Evolutionary conservation across 495 filamentous ascomycete genomes (phyloP), one percentile per base, ranked within the genome.

Genomic region (Opeltia flavorubescens): DNA sequence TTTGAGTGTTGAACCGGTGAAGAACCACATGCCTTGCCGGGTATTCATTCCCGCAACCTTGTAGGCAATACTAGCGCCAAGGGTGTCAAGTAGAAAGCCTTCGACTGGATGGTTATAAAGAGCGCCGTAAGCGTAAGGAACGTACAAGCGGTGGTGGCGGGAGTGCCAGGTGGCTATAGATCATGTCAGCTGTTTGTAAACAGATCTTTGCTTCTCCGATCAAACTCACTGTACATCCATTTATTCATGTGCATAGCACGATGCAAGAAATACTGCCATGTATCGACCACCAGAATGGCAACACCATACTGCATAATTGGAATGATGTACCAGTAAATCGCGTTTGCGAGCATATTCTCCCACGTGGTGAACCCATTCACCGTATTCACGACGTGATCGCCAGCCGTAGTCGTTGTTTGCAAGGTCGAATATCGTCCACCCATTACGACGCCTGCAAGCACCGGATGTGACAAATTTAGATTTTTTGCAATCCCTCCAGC

Each of bases 261-360:
- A 64, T 91, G 85, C 57, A 80, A 67, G 60, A 88, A 87, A 64
- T 91, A 91, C 57, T 91, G 83, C 85, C 85, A 91, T 33, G 83
- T 84, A 61, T 91, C 85, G 43, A 89, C 66, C 48, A 80, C 56
- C 53, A 71, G 58, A 54, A 83, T 71, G 26, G 76, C 85, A 15
- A 83, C 13, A 44, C 65, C 66, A 53, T 86, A 68, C 60, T 88
- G 82, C 30, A 80, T 26, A 11, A 62, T 65, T 8, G 85, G 85
- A 35, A 89, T 64, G 25, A 80, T 50, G 28, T 72, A 55, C 68
- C 75, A 77, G 64, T 89, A 89, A 44, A 86, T 66, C 28, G 66
- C 63, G 54, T 74, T 77, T 20, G 82, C 85, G 25, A 76, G 57
- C 41, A 69, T 47, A 18, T 86, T 59, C 57, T 87, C 83, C 85